Conservation (phyloP, 371 early-diverging fungal genomes). For the Zancudomyces culisetae region DNA sequence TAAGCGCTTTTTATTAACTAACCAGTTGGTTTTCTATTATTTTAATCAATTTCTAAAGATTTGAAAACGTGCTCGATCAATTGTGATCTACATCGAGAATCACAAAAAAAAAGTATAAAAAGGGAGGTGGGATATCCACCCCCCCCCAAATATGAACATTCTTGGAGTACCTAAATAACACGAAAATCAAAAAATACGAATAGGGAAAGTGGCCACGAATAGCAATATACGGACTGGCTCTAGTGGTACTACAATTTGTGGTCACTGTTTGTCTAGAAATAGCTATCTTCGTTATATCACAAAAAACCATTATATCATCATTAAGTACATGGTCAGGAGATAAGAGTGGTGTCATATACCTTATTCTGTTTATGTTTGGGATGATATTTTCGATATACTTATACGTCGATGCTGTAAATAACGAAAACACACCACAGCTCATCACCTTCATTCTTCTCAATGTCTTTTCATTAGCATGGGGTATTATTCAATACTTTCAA, state of each 20-base stretch:
- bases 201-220: background rate
- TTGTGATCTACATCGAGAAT: no score
- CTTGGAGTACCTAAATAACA: no score
- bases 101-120: no score
- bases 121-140: no score
- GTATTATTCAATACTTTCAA: slow-evolving; percentile 41
- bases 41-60: no score
- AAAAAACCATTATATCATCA: background rate
- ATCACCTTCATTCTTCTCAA: slow-evolving; percentile 67
- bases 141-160: no score
- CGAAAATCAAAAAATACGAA: no score
- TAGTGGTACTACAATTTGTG: slow-evolving; percentile 12
- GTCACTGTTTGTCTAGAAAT: slow-evolving; percentile 6
- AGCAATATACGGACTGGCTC: background rate
- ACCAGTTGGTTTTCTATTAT: no score
- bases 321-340: slow-evolving; percentile 3
- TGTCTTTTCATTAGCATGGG: slow-evolving; percentile 51
- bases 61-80: no score
- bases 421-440: slow-evolving; percentile 66
- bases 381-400: slow-evolving; percentile 30
- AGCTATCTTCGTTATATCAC: background rate
- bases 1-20: no score
- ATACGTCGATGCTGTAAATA: slow-evolving; percentile 28
- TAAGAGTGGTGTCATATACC: slow-evolving; percentile 35
- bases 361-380: slow-evolving; percentile 29